These are phyloP conservation scores for Phycomyces blakesleeanus DNA, from an alignment of 192 early-diverging fungal genomes.

Conservation along the genomic window DNA sequence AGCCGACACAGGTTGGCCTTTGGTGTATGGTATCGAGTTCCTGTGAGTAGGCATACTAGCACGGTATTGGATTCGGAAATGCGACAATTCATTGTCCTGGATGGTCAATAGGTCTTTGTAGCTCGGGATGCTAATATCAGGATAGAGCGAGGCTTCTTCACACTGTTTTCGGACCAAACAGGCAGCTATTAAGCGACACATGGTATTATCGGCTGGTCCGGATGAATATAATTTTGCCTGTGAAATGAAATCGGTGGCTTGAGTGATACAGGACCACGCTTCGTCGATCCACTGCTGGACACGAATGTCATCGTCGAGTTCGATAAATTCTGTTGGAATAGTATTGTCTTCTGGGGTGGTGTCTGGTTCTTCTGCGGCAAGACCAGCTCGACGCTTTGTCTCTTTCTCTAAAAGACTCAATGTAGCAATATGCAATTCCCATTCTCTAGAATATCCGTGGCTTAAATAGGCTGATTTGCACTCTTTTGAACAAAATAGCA, in stretches of 20 bases:
- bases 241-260: background rate
- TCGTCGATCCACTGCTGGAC: slow-evolving; percentile 1
- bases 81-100: slow-evolving; percentile 22
- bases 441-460: background rate
- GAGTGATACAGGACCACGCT: slow-evolving; percentile 13
- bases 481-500: slow-evolving; percentile 19
- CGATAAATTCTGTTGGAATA: background rate
- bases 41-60: background rate
- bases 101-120: slow-evolving; percentile 14
- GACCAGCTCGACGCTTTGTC: background rate
- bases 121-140: background rate
- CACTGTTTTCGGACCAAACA: slow-evolving; percentile 20
- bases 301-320: slow-evolving; percentile 5
- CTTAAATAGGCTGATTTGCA: slow-evolving; percentile 11
- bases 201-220: slow-evolving; percentile 6
- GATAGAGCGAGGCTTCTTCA: background rate
- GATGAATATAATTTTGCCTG: background rate
- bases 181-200: slow-evolving; percentile 24
- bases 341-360: background rate
- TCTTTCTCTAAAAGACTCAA: slow-evolving; percentile 15
- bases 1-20: background rate
- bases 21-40: background rate
- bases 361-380: slow-evolving; percentile 4
- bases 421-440: background rate
- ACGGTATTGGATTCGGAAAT: slow-evolving; percentile 8